Evolutionary conservation across 257 asterid genomes (phyloP).

Genomic region (Forsythia suspensa): DNA sequence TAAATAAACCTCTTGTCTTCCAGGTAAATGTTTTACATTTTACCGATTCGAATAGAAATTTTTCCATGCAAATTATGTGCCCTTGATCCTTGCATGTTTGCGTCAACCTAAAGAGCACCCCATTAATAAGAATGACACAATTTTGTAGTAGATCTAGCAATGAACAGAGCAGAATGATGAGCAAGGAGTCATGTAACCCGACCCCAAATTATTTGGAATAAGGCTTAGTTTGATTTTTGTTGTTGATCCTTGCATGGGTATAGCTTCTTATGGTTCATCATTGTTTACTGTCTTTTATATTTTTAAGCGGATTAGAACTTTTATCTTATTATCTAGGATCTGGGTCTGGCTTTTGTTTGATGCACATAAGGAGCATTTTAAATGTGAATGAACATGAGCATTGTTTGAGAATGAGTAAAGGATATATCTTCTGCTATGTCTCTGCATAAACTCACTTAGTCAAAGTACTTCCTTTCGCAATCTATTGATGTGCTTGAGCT

Average conservation of each 20-base stretch:
- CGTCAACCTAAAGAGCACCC: not conserved
- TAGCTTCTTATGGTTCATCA: slow-evolving; percentile 1
- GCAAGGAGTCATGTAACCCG: not conserved
- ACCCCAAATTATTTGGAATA: not conserved
- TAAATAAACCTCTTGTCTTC: slow-evolving; percentile 66
- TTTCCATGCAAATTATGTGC: not conserved
- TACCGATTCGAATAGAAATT: not conserved
- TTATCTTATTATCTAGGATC: no score
- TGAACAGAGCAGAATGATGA: no score
- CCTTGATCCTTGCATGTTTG: not conserved
- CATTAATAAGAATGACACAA: not conserved
- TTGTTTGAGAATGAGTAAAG: not conserved
- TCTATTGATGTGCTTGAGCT: not conserved
- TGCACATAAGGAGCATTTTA: not conserved
- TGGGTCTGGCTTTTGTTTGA: no score
- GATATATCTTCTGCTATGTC: not conserved
- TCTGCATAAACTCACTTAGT: not conserved
- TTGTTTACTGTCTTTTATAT: not conserved
- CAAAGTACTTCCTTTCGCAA: no score
- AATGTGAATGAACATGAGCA: not conserved
- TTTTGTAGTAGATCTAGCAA: not conserved
- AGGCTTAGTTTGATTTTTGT: not conserved
- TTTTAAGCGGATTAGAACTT: no score
- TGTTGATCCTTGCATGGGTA: not conserved
- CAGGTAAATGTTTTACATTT: slow-evolving; percentile 41